Base-by-base conservation (phyloP, 805 yeast genomes). In the Saccharomycopsis oosterbeekiorum region DNA sequence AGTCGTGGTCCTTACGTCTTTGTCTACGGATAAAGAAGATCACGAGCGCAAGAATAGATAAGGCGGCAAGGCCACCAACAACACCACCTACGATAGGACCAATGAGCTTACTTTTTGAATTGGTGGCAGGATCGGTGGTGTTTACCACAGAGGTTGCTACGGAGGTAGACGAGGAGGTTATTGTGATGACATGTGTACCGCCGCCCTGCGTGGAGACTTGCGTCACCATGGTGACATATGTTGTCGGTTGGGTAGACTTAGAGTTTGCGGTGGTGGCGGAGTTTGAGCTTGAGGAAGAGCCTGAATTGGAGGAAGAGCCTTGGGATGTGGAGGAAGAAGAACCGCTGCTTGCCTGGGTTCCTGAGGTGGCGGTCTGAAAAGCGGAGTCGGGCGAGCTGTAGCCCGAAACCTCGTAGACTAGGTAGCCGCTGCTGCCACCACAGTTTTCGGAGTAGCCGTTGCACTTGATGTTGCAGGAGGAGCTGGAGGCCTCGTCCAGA, bases 371-470 rank as follows among this genome's bases (percentile, higher is more conserved):
- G 6, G 55, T n/a, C 1, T 42, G 42, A 4, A 60, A 58, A 4
- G 59, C 8, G 8, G 62, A 47, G 15, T 59, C 37, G 12, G 55
- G 34, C 6, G 55, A 55, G 15, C 42, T 26, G n/a, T 56, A 21
- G 17, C 56, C 55, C 12, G 56, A 34, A 0, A 56, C 17, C 14
- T 54, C n/a, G 39, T 24, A 57, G 9, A 64, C 58, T 29, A 57
- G 55, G 68, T 69, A 77, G 2, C 72, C 71, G 41, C 59, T 56
- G 2, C 63, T 10, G 19, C 81, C 80, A 29, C 81, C 81, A 65
- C 81, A 77, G 21, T 57, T 70, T 21, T 65, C 70, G 14, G 73
- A 75, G 61, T 68, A 77, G 8, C 80, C 80, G 54, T 64, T 53
- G 67, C 81, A 77, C 0, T 24, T 54, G 4, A 67, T 67, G 59